Percentiles rank a stretch among this genome's conserved stretches.
These are phyloP conservation scores for Aureobasidium sp. DNA, from an alignment of 2,329 filamentous ascomycete species.

Conservation along the genomic window DNA sequence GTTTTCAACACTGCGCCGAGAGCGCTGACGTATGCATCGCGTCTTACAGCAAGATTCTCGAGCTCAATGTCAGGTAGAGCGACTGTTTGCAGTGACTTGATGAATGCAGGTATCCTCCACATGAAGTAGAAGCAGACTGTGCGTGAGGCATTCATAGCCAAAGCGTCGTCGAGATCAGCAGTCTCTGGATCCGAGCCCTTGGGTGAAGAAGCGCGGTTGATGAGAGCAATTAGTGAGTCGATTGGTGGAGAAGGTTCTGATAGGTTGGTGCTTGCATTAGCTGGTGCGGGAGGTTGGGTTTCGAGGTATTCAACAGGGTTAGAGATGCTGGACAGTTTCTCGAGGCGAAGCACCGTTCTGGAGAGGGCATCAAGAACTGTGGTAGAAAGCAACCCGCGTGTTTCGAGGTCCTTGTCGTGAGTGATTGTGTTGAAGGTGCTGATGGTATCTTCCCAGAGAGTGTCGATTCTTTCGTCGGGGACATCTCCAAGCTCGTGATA, in stretches of 20 bases:
- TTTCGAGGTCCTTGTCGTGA: slow-evolving; percentile 75
- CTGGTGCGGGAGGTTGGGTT: slow-evolving; percentile 35
- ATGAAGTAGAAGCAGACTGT: slow-evolving; percentile 90
- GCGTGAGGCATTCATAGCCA: slow-evolving; percentile 80
- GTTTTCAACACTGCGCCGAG: slow-evolving; percentile 56
- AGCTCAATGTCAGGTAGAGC: slow-evolving; percentile 64
- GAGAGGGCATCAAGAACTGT: slow-evolving; percentile 74
- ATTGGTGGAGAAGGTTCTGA: slow-evolving; percentile 49
- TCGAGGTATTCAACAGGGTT: slow-evolving; percentile 84
- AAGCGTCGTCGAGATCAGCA: slow-evolving; percentile 81
- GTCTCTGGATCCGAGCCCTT: slow-evolving; percentile 59
- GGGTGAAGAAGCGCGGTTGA: slow-evolving; percentile 74
- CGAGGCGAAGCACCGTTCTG: slow-evolving; percentile 80
- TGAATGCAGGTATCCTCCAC: slow-evolving; percentile 77
- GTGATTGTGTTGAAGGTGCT: slow-evolving; percentile 75
- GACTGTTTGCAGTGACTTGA: slow-evolving; percentile 46
- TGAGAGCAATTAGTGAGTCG: slow-evolving; percentile 75
- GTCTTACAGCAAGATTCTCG: slow-evolving; percentile 58
- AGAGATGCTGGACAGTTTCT: slow-evolving; percentile 81
- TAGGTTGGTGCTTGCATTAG: slow-evolving; percentile 37
- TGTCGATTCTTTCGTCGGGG: slow-evolving; percentile 80
- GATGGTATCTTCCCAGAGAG: slow-evolving; percentile 87
- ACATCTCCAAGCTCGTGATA: slow-evolving; percentile 92
- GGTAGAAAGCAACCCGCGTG: slow-evolving; percentile 72
- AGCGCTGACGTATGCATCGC: slow-evolving; percentile 57